Evolutionary conservation across 768 basidiomycete genomes (phyloP).

Genomic region (Tulasnella sp.): DNA sequence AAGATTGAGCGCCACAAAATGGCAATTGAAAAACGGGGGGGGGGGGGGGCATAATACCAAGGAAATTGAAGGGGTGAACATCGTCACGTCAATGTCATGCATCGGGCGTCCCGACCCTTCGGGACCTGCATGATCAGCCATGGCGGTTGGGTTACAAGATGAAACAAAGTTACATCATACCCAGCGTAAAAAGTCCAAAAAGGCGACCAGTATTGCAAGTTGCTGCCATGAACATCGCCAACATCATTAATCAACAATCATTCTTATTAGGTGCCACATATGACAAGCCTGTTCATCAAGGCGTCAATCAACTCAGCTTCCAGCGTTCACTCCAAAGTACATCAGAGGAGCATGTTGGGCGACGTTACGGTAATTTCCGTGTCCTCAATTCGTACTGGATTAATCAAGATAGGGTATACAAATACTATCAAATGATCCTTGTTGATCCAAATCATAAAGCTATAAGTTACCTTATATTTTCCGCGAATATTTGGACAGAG

Average conservation of each 20-base stretch:
- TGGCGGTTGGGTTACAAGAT: constrained; percentile 98
- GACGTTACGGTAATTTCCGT: constrained; percentile 87
- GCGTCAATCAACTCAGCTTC: constrained; percentile 98
- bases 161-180: constrained; percentile 97
- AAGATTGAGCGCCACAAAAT: too few relatives aligned
- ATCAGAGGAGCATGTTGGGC: constrained; percentile 95
- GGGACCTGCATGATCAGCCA: constrained; percentile 98
- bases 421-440: constrained; percentile 97
- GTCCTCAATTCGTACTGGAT: constrained; percentile 99
- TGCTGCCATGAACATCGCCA: background rate
- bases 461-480: constrained; percentile 35
- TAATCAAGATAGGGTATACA: constrained; percentile 97
- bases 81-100: constrained; percentile 93
- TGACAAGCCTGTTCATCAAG: constrained; percentile 98
- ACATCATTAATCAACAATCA: background rate
- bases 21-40: too few relatives aligned
- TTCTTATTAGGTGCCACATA: constrained; percentile 69
- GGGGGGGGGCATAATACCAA: too few relatives aligned
- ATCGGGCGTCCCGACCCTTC: constrained; percentile 94
- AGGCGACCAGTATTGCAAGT: constrained; percentile 97
- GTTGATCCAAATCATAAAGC: constrained; percentile 93
- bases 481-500: background rate
- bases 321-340: constrained; percentile 85
- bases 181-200: constrained; percentile 94
- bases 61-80: constrained; percentile 93